Evolutionary conservation across 208 protist genomes (phyloP).

Genomic region (Trypanosomatidae sp.): DNA sequence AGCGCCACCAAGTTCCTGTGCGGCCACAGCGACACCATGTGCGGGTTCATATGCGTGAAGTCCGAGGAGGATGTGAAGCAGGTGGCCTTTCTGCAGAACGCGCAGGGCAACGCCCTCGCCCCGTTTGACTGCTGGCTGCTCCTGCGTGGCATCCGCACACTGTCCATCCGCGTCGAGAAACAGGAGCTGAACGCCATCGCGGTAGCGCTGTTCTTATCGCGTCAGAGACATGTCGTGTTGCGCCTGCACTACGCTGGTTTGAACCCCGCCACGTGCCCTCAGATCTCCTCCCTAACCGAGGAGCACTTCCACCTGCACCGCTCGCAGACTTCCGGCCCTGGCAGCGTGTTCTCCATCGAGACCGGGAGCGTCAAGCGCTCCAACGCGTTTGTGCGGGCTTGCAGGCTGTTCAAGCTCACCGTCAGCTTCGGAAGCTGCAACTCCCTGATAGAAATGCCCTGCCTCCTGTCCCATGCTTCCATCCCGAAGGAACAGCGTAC

Average conservation of each 20-base stretch:
- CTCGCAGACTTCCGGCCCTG: slow-evolving; percentile 55
- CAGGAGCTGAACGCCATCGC: slow-evolving; percentile 91
- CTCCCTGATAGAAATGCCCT: slow-evolving; percentile 91
- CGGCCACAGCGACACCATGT: slow-evolving; percentile 95
- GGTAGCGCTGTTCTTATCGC: slow-evolving; percentile 73
- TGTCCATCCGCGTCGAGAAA: slow-evolving; percentile 91
- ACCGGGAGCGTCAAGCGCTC: slow-evolving; percentile 60
- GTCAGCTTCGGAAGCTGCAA: slow-evolving; percentile 95
- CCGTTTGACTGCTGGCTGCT: slow-evolving; percentile 96
- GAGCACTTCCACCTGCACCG: slow-evolving; percentile 79
- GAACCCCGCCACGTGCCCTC: slow-evolving; percentile 68
- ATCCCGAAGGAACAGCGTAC: slow-evolving; percentile 91
- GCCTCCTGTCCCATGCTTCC: slow-evolving; percentile 94
- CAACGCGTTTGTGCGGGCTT: slow-evolving; percentile 77
- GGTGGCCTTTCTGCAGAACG: slow-evolving; percentile 93
- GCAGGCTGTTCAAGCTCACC: slow-evolving; percentile 91
- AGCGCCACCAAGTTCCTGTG: slow-evolving; percentile 97
- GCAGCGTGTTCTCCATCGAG: slow-evolving; percentile 76
- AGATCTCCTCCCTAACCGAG: slow-evolving; percentile 58
- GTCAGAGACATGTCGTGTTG: slow-evolving; percentile 68
- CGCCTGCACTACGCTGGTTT: slow-evolving; percentile 92
- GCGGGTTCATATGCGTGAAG: slow-evolving; percentile 79
- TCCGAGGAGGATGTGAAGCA: slow-evolving; percentile 57
- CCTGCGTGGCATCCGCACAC: slow-evolving; percentile 94
- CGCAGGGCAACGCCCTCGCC: slow-evolving; percentile 84